A percentile compares a stretch with the other conserved stretches of the same genome.
Conservation (phyloP, 2,329 filamentous ascomycete species). For the Ophiostoma sp. region DNA sequence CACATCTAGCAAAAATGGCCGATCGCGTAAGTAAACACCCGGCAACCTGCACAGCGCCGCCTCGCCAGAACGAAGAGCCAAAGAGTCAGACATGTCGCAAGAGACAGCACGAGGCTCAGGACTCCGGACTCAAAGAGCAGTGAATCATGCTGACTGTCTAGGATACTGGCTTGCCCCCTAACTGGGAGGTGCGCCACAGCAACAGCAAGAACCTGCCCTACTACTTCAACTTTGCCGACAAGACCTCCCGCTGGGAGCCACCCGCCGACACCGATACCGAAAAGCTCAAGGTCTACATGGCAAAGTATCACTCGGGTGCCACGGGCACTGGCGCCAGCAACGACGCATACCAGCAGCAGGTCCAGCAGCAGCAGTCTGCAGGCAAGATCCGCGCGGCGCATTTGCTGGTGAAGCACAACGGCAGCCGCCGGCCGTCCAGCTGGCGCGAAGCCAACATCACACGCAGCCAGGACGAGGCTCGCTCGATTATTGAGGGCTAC, state of each 20-base stretch:
- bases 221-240: slow-evolving; percentile 87
- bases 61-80: not conserved
- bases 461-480: slow-evolving; percentile 80
- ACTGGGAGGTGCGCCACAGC: slow-evolving; percentile 95
- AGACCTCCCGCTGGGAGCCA: slow-evolving; percentile 92
- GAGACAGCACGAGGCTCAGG: not conserved
- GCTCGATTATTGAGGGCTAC: slow-evolving; percentile 67
- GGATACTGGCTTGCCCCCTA: slow-evolving; percentile 73
- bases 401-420: slow-evolving; percentile 86
- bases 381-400: slow-evolving; percentile 93
- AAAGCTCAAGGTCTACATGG: slow-evolving; percentile 92
- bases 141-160: slow-evolving; percentile 29
- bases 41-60: not conserved
- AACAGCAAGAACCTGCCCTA: slow-evolving; percentile 98
- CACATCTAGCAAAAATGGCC: not conserved
- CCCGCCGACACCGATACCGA: slow-evolving; percentile 83
- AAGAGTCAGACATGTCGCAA: not conserved
- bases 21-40: slow-evolving; percentile 5
- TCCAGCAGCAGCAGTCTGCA: slow-evolving; percentile 30
- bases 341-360: slow-evolving; percentile 22
- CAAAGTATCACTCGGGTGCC: slow-evolving; percentile 66
- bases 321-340: not conserved
- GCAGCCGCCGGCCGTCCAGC: slow-evolving; percentile 81
- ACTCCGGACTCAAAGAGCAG: not conserved
- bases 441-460: slow-evolving; percentile 91